phyloP scores from a whole-genome alignment of 805 yeast species.

The Hanseniaspora thailandica region DNA sequence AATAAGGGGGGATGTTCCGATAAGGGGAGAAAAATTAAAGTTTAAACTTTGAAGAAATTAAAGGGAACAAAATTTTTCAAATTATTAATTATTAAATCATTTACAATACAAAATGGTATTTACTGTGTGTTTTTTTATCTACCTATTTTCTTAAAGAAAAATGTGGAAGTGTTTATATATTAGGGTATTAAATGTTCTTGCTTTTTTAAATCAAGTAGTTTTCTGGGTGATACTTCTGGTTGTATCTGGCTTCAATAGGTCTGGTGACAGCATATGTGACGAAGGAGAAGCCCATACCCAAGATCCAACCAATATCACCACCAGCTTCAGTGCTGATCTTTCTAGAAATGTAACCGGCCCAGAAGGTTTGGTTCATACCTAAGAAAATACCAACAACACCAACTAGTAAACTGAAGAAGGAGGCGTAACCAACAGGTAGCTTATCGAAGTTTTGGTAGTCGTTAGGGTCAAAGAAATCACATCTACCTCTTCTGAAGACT shows the following conservation, averaged over 20 bases:
- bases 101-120: too few relatives aligned
- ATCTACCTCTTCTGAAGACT: conserved; percentile 51
- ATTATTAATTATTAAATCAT: too few relatives aligned
- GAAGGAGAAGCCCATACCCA: conserved; percentile 58
- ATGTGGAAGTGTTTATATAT: too few relatives aligned
- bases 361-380: conserved; percentile 85
- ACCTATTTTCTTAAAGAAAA: too few relatives aligned
- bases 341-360: conserved; percentile 53
- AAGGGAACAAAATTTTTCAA: too few relatives aligned
- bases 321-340: conserved; percentile 39
- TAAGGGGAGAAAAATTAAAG: too few relatives aligned
- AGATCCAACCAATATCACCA: conserved; percentile 71
- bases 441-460: conserved; percentile 45
- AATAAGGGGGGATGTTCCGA: too few relatives aligned
- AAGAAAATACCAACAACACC: conserved; percentile 76
- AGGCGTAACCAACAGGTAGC: conserved; percentile 69
- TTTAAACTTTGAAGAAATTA: too few relatives aligned
- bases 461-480: conserved; percentile 48
- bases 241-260: conserved; percentile 56
- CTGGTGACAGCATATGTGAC: conserved; percentile 49
- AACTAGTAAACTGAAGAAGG: conserved; percentile 61
- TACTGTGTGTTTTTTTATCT: too few relatives aligned
- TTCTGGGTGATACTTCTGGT: conserved; percentile 10
- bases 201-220: conserved; percentile 9
- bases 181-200: too few relatives aligned